A percentile compares a stretch with the other conserved stretches of the same genome.
phyloP scores from a whole-genome alignment of 2,329 filamentous ascomycete species.

The Cladobotryum protrusum region DNA sequence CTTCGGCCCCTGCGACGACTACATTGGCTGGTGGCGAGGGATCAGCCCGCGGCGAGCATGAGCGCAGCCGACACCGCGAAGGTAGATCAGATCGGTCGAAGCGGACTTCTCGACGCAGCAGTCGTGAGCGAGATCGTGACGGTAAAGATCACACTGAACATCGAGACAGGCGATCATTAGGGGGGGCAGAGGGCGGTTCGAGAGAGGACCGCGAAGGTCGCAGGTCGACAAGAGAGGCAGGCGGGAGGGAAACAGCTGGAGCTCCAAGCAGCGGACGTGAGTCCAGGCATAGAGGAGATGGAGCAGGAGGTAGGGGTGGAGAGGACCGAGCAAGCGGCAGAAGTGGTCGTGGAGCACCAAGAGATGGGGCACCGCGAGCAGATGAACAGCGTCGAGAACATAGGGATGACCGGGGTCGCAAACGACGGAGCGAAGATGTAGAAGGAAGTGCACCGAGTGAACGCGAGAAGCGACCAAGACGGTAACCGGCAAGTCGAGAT shows the following conservation, averaged over 20 bases:
- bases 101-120: slow-evolving; percentile 41
- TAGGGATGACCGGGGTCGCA: slow-evolving; percentile 32
- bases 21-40: slow-evolving; percentile 26
- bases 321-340: slow-evolving; percentile 32
- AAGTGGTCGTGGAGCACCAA: slow-evolving; percentile 29
- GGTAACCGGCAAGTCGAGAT: slow-evolving; percentile 21
- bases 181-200: slow-evolving; percentile 21
- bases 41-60: slow-evolving; percentile 30
- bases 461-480: slow-evolving; percentile 49
- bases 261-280: slow-evolving; percentile 24
- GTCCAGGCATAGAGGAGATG: slow-evolving; percentile 26
- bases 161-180: slow-evolving; percentile 36
- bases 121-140: slow-evolving; percentile 45
- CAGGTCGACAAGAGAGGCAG: slow-evolving; percentile 22
- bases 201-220: slow-evolving; percentile 31
- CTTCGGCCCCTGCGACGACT: slow-evolving; percentile 17
- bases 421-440: slow-evolving; percentile 44
- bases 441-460: slow-evolving; percentile 33
- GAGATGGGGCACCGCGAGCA: slow-evolving; percentile 25
- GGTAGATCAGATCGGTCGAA: slow-evolving; percentile 33
- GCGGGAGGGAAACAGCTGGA: slow-evolving; percentile 24
- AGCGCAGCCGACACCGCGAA: slow-evolving; percentile 39
- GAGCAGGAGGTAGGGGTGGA: slow-evolving; percentile 16
- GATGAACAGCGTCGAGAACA: slow-evolving; percentile 28
- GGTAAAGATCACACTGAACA: slow-evolving; percentile 40